Conservation (phyloP, 352 stramenopile genomes). For the Pythium brachiatum region DNA sequence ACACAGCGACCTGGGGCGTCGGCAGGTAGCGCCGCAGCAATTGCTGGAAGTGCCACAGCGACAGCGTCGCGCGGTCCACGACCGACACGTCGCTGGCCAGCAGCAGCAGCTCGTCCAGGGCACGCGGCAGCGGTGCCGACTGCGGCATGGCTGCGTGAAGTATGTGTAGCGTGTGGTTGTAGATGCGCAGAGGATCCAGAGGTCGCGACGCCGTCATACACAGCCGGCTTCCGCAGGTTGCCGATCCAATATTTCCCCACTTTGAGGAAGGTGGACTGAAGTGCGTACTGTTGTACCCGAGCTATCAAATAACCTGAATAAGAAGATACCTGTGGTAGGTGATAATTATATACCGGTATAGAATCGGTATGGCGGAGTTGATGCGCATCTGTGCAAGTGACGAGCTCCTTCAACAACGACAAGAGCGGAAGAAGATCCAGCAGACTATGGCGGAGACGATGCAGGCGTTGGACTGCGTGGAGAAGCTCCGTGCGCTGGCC, state of each 20-base stretch:
- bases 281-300: not conserved
- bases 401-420: too few relatives aligned
- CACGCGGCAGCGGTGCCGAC: slow-evolving; percentile 6
- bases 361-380: not conserved
- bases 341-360: not conserved
- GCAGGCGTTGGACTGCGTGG: too few relatives aligned
- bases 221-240: not conserved
- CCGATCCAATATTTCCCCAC: slow-evolving; percentile 1
- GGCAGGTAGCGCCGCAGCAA: slow-evolving; percentile 51
- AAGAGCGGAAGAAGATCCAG: too few relatives aligned
- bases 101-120: slow-evolving; percentile 57
- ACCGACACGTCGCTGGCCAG: slow-evolving; percentile 57
- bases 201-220: slow-evolving; percentile 2
- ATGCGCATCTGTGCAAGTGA: too few relatives aligned
- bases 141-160: slow-evolving; percentile 2
- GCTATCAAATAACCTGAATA: not conserved
- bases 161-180: not conserved
- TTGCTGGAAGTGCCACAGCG: slow-evolving; percentile 80
- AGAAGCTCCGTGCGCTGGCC: too few relatives aligned
- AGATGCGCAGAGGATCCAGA: not conserved
- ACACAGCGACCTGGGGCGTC: not conserved
- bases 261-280: not conserved
- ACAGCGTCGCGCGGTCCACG: slow-evolving; percentile 72
- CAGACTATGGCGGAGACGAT: too few relatives aligned
- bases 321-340: not conserved